Evolutionary conservation across 2,329 filamentous ascomycete species (phyloP).

Genomic region (Fusarium buharicum): DNA sequence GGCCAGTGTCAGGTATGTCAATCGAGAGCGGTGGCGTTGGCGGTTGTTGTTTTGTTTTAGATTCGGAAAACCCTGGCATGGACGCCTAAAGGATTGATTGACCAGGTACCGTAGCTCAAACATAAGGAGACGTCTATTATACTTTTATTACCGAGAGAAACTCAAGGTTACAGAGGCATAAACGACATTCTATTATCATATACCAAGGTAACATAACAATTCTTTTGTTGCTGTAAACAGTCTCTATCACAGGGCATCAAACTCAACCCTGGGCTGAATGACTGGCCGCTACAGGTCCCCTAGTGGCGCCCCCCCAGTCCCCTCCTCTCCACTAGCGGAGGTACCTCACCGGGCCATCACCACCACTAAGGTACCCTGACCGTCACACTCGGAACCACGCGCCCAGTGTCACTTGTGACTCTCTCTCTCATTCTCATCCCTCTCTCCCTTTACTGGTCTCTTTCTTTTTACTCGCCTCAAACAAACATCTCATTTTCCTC

Average conservation of each 20-base stretch:
- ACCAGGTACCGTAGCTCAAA: neutral
- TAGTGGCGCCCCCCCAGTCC: constrained; percentile 25
- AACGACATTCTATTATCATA: no score
- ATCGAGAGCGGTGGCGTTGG: constrained; percentile 26
- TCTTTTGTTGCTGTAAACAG: neutral
- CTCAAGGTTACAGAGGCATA: no score
- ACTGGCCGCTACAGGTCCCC: constrained; percentile 23
- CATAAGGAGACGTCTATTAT: no score
- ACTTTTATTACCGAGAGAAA: no score
- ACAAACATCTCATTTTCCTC: constrained; percentile 18
- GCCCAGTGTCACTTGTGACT: constrained; percentile 37
- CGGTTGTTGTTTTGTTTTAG: constrained; percentile 37
- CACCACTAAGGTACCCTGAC: constrained; percentile 18
- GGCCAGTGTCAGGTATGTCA: constrained; percentile 24
- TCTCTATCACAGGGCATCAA: no score
- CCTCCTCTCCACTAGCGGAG: constrained; percentile 21
- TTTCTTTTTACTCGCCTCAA: constrained; percentile 10
- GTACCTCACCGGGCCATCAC: constrained; percentile 18
- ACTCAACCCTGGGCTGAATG: no score
- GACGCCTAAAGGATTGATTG: neutral
- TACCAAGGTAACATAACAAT: no score
- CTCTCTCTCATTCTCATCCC: neutral
- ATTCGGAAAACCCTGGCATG: constrained; percentile 9
- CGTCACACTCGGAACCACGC: constrained; percentile 27
- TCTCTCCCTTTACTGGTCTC: constrained; percentile 15